Conservation (phyloP, 306 rosid species). For the Clitoria ternatea region DNA sequence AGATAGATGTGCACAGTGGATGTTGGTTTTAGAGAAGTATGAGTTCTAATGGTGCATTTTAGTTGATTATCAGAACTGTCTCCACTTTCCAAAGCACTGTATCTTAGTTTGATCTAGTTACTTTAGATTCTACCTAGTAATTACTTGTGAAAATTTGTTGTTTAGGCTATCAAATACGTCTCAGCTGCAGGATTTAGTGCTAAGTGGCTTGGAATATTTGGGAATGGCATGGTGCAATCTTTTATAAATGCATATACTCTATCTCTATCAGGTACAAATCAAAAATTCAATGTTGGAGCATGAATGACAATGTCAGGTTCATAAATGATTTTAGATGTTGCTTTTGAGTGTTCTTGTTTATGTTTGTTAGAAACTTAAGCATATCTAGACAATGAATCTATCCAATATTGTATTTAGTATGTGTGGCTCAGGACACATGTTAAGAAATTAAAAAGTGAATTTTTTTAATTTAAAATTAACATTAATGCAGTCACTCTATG, state of each 20-base stretch:
- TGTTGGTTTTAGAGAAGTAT: not conserved
- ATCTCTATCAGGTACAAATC: constrained; percentile 53
- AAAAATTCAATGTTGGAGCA: not conserved
- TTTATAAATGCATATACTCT: constrained; percentile 78
- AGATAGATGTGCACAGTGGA: not conserved
- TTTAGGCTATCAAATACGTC: constrained; percentile 84
- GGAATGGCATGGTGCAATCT: constrained; percentile 90
- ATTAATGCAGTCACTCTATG: no score
- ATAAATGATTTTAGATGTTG: constrained; percentile 11
- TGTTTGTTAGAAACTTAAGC: not conserved
- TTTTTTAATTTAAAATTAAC: no score
- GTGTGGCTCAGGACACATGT: no score
- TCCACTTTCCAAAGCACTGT: not conserved
- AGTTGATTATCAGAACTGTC: not conserved
- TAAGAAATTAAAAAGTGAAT: no score
- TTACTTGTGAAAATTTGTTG: constrained; percentile 33
- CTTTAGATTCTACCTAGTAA: constrained; percentile 26
- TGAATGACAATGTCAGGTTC: not conserved
- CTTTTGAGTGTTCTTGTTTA: not conserved
- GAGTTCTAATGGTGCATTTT: constrained; percentile 10
- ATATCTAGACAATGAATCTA: not conserved
- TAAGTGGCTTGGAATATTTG: constrained; percentile 78
- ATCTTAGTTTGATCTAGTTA: no score
- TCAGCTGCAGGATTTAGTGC: constrained; percentile 97
- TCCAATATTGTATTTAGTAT: not conserved